A percentile compares a stretch with the other conserved stretches of the same genome.
These are phyloP conservation scores for Lavandula angustifolia DNA, from an alignment of 257 asterid genomes.

Conservation along the genomic window DNA sequence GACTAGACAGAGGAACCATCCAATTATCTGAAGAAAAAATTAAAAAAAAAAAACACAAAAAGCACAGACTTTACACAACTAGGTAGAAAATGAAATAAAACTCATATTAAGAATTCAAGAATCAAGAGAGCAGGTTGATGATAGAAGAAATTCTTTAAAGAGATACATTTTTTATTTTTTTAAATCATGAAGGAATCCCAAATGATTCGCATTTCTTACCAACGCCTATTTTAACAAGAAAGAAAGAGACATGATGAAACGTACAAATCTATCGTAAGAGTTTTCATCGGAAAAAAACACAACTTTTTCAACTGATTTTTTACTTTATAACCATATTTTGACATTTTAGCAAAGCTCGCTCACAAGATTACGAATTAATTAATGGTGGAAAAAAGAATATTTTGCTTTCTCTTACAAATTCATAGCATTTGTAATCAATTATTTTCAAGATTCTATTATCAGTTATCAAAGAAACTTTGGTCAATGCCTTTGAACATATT, in stretches of 20 bases:
- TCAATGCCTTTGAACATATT: too few relatives aligned
- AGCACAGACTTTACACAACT: constrained; percentile 5
- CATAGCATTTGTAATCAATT: constrained; percentile 4
- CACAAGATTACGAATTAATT: not conserved
- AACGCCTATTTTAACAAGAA: constrained; percentile 15
- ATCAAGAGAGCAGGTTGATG: not conserved
- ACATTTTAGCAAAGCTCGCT: constrained; percentile 26
- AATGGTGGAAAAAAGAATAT: constrained; percentile 11
- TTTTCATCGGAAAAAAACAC: constrained; percentile 11
- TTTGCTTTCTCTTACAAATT: not conserved
- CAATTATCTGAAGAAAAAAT: too few relatives aligned
- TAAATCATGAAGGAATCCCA: constrained; percentile 4
- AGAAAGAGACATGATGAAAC: constrained; percentile 29
- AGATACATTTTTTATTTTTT: not conserved
- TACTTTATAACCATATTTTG: constrained; percentile 10
- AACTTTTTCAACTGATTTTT: constrained; percentile 23
- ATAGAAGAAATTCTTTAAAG: too few relatives aligned
- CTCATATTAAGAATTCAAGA: constrained; percentile 21
- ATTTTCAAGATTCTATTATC: constrained; percentile 9
- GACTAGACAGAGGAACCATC: too few relatives aligned
- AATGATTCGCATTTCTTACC: constrained; percentile 7
- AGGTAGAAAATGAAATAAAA: constrained; percentile 9
- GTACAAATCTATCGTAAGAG: constrained; percentile 21
- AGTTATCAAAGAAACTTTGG: not conserved
- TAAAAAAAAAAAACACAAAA: not conserved